Conservation (phyloP, 106 monocot species). For the Platanthera guangdongensis region DNA sequence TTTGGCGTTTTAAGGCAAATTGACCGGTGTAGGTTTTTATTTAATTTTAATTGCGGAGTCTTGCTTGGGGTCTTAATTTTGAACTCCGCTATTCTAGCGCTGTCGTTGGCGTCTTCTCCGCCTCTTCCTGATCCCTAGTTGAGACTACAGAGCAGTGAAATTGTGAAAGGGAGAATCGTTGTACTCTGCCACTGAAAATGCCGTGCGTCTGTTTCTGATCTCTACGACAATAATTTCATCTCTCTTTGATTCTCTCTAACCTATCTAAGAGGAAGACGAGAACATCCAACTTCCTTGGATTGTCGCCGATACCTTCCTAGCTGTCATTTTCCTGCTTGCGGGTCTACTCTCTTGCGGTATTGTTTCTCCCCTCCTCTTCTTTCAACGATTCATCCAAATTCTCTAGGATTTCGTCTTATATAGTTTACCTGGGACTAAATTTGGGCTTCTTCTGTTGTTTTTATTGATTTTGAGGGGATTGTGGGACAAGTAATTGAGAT, state of each 20-base stretch:
- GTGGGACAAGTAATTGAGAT: background rate
- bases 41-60: too few species aligned
- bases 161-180: too few species aligned
- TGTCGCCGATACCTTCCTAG: background rate
- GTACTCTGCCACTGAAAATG: too few species aligned
- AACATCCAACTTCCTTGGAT: background rate
- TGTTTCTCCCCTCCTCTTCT: background rate
- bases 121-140: background rate
- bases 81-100: too few species aligned
- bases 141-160: background rate
- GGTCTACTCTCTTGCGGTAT: background rate
- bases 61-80: too few species aligned
- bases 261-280: background rate
- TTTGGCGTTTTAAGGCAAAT: too few species aligned
- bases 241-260: background rate
- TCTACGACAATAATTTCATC: too few species aligned
- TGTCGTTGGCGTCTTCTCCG: background rate
- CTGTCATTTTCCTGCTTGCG: background rate
- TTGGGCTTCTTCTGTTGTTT: background rate
- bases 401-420: background rate
- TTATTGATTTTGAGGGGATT: background rate
- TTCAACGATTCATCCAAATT: background rate
- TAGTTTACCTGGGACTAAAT: background rate
- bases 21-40: too few species aligned
- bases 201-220: too few species aligned